Percentiles rank a stretch among this genome's conserved stretches.
Conservation (phyloP, 2,329 filamentous ascomycete genomes). For the Myriosclerotinia scirpicola region DNA sequence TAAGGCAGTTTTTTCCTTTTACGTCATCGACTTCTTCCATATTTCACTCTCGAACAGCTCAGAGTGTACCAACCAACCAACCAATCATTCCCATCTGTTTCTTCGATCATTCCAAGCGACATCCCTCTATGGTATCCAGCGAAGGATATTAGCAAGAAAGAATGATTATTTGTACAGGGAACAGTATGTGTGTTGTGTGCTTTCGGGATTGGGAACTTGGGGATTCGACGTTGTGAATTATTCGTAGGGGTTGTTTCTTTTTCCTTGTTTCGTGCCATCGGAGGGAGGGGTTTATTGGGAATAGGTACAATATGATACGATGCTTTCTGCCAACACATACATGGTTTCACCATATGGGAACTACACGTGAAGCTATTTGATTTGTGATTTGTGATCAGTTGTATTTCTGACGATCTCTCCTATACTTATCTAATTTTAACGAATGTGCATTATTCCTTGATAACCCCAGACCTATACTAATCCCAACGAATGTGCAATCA, state of each 20-base stretch:
- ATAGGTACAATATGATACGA: slow-evolving; percentile 33
- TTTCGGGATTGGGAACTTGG: not conserved
- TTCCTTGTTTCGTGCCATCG: slow-evolving; percentile 15
- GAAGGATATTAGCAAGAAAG: not conserved
- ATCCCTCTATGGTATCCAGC: not conserved
- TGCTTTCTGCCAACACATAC: slow-evolving; percentile 32
- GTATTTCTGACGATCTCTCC: not conserved
- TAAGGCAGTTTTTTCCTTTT: slow-evolving; percentile 23
- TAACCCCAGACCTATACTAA: slow-evolving; percentile 3
- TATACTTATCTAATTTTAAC: slow-evolving; percentile 6
- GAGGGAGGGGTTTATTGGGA: slow-evolving; percentile 25
- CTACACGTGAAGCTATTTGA: slow-evolving; percentile 8
- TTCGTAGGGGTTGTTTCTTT: slow-evolving; percentile 21
- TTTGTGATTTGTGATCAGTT: slow-evolving; percentile 19
- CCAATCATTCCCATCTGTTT: not conserved
- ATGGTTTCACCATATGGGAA: slow-evolving; percentile 4
- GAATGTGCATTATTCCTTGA: slow-evolving; percentile 4
- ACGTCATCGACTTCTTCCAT: slow-evolving; percentile 1
- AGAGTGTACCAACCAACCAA: not conserved
- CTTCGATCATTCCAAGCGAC: slow-evolving; percentile 5
- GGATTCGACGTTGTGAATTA: slow-evolving; percentile 16
- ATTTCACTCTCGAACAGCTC: not conserved
- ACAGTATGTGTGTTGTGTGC: not conserved
- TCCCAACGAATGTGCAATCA: slow-evolving; percentile 9
- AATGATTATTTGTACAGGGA: slow-evolving; percentile 6